Conservation (phyloP, 495 filamentous ascomycete genomes). For the Recurvomyces mirabilis region DNA sequence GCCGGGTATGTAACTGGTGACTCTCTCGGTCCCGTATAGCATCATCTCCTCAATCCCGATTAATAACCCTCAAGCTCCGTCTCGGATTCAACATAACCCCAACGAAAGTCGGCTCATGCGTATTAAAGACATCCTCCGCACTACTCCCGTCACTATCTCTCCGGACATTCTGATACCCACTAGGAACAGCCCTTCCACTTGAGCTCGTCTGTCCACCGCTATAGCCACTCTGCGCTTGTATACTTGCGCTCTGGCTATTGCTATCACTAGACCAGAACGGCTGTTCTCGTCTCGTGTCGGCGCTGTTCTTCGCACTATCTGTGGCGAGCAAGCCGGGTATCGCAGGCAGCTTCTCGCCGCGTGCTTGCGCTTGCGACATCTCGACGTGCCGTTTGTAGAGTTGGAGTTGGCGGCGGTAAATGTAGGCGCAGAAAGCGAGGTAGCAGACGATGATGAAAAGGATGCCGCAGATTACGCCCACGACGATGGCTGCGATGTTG, state of each 20-base stretch:
- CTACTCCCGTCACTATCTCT: constrained; percentile 27
- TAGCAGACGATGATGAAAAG: constrained; percentile 47
- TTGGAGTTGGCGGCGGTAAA: constrained; percentile 52
- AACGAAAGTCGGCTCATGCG: constrained; percentile 61
- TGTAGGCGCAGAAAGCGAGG: constrained; percentile 60
- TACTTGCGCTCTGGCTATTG: constrained; percentile 6
- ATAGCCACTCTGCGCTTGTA: constrained; percentile 3
- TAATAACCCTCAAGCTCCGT: constrained; percentile 62
- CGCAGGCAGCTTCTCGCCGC: constrained; percentile 18
- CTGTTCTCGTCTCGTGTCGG: too few species aligned
- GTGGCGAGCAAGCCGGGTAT: constrained; percentile 12
- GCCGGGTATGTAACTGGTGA: too few species aligned
- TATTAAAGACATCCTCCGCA: constrained; percentile 47
- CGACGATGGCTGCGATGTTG: constrained; percentile 52
- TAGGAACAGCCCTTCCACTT: neutral
- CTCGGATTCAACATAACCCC: constrained; percentile 59
- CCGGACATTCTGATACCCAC: constrained; percentile 12
- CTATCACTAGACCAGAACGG: constrained; percentile 12
- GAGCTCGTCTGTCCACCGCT: constrained; percentile 8
- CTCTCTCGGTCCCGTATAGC: too few species aligned
- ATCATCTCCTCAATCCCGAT: constrained; percentile 34
- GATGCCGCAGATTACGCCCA: constrained; percentile 51
- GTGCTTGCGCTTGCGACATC: constrained; percentile 36
- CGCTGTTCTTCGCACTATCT: constrained; percentile 27
- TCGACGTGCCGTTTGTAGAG: constrained; percentile 54